Evolutionary conservation across 148 eudicot species (phyloP), one percentile per base, ranked within the genome.

Genomic region (Camellia japonica): DNA sequence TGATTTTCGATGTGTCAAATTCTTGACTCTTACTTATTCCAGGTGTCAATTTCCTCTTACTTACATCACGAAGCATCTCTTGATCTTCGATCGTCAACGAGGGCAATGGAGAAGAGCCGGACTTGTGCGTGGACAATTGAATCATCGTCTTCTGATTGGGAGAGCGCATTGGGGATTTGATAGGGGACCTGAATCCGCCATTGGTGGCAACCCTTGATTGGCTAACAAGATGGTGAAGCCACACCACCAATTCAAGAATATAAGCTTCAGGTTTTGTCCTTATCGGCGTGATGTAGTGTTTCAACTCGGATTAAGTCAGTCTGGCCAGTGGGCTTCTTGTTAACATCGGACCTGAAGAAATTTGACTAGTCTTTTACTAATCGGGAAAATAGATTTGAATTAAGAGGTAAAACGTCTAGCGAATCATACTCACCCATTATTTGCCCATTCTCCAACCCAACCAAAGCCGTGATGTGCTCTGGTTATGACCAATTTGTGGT

Each of bases 391-490:
- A 44, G 20, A 11, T 10, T 8, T 70, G 47, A 69, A 77, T 23
- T 49, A 49, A 16, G 59, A 64, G 41, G 65, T 41, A 77, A 59
- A 30, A 16, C 52, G 68, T 11, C 19, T 15, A 68, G 14, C 13
- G 55, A 56, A 69, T 47, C 42, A 44, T 59, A 80, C 90, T 87
- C 78, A 93, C 98, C 99, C 97, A 0, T 92, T 90, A 79, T 91
- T 94, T 77, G 98, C 98, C 98, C 98, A 94, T 88, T 94, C 98
- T 73, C 98, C 98, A 76, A 94, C 98, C 98, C 98, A 94, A 43
- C 98, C 98, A 55, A 94, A 94, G 74, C 98, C 98, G 80, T 94
- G 98, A 86, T 94, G 98, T 60, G 97, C 97, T 89, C 99, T 96
- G 90, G 75, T 84, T 74, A 65, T 16, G 58, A 77, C 16, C 68